A percentile compares a stretch with the other conserved stretches of the same genome.
Evolutionary conservation across 2,329 filamentous ascomycete species (phyloP).

Genomic region (Nectriaceae sp.): DNA sequence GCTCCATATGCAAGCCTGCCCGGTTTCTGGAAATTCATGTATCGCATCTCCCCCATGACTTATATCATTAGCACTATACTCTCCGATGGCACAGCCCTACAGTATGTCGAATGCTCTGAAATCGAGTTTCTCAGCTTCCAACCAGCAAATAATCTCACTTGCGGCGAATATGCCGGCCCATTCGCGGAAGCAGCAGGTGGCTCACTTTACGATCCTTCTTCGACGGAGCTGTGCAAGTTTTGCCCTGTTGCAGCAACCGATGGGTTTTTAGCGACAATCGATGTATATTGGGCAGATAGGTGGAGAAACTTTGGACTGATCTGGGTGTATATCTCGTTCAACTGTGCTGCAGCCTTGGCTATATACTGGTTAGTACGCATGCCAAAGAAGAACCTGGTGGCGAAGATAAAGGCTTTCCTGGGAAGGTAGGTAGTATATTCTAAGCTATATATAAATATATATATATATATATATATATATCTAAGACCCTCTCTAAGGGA

Average conservation of each 20-base stretch:
- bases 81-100: conserved; percentile 68
- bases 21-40: conserved; percentile 68
- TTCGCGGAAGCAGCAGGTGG: conserved; percentile 49
- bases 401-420: too few relatives aligned
- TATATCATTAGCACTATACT: conserved; percentile 76
- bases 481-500: too few relatives aligned
- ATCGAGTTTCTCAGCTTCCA: conserved; percentile 66
- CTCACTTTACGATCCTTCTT: conserved; percentile 30
- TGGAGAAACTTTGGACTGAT: conserved; percentile 58
- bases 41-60: conserved; percentile 66
- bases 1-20: conserved; percentile 57
- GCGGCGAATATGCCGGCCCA: conserved; percentile 51
- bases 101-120: conserved; percentile 59
- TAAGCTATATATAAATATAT: too few relatives aligned
- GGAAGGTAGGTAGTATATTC: too few relatives aligned
- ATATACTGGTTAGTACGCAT: conserved; percentile 46
- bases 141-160: conserved; percentile 54
- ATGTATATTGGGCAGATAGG: conserved; percentile 45
- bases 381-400: conserved; percentile 47
- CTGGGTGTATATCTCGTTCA: conserved; percentile 53
- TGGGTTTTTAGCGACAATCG: conserved; percentile 36
- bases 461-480: too few relatives aligned
- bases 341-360: conserved; percentile 46
- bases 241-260: conserved; percentile 39
- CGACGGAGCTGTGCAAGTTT: conserved; percentile 42